phyloP scores from a whole-genome alignment of 1,284 basidiomycete genomes.

The Lignosus rhinocerotis region DNA sequence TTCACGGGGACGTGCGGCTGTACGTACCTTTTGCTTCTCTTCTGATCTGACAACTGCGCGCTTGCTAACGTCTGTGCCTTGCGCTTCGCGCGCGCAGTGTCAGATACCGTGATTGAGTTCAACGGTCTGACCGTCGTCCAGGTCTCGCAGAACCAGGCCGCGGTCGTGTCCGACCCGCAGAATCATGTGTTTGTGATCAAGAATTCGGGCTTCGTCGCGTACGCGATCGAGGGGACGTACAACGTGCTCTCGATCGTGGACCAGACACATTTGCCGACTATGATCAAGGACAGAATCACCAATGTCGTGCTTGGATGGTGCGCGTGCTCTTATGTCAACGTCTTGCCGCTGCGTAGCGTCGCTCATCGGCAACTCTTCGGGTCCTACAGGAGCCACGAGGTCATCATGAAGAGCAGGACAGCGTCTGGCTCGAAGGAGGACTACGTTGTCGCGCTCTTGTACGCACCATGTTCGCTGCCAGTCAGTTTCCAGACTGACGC shows the following conservation, averaged over 20 bases:
- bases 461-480: constrained; percentile 26
- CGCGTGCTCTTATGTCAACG: constrained; percentile 10
- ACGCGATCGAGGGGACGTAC: constrained; percentile 72
- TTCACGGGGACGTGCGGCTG: constrained; percentile 69
- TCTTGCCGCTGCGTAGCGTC: not conserved
- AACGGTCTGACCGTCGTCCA: constrained; percentile 77
- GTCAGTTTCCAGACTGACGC: not conserved
- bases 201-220: constrained; percentile 75
- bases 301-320: constrained; percentile 57
- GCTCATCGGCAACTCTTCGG: not conserved
- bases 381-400: constrained; percentile 57
- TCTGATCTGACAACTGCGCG: not conserved
- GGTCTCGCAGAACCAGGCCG: constrained; percentile 79
- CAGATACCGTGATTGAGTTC: constrained; percentile 77
- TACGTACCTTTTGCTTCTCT: constrained; percentile 40
- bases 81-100: constrained; percentile 45
- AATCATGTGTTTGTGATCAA: constrained; percentile 81
- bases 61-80: not conserved
- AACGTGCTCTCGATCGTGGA: constrained; percentile 77
- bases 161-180: constrained; percentile 77
- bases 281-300: constrained; percentile 64
- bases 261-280: constrained; percentile 69
- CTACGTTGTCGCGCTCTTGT: constrained; percentile 79
- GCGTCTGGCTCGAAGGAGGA: constrained; percentile 47
- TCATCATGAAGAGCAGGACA: constrained; percentile 66